Percentiles rank a stretch among this genome's conserved stretches.
These are phyloP conservation scores for Emiliania huxleyi DNA, from an alignment of 78 protist species.

Conservation along the genomic window DNA sequence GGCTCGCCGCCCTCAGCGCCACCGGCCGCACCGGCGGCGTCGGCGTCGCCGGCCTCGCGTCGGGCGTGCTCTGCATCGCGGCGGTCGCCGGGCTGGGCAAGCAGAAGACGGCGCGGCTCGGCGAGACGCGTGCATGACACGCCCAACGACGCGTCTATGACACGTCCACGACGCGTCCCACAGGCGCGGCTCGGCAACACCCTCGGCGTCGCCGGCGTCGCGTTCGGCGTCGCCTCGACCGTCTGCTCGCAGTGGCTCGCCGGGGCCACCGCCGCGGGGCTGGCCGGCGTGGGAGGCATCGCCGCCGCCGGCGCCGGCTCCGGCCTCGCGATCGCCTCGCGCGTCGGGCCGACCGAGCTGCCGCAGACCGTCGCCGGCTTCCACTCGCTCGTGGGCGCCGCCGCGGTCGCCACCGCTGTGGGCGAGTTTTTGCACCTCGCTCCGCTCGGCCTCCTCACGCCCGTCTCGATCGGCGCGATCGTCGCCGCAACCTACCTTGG, in stretches of 20 bases:
- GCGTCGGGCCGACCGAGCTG: conserved; percentile 14
- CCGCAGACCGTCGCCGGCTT: conserved; percentile 67
- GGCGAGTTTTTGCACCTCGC: conserved; percentile 9
- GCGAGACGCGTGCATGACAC: too few relatives aligned
- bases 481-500: conserved; percentile 73
- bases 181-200: conserved; percentile 32
- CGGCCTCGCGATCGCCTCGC: not conserved
- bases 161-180: too few relatives aligned
- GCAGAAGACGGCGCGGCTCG: too few relatives aligned
- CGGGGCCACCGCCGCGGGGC: not conserved
- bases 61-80: conserved; percentile 27
- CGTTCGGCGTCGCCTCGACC: not conserved
- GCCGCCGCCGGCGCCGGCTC: not conserved
- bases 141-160: too few relatives aligned
- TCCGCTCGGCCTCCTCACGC: not conserved
- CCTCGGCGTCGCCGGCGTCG: conserved; percentile 37
- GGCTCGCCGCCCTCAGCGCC: not conserved
- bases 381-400: conserved; percentile 74
- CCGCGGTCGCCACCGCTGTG: conserved; percentile 57
- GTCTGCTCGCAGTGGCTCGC: not conserved
- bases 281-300: not conserved
- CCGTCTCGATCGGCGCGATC: conserved; percentile 15
- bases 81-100: conserved; percentile 27
- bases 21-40: not conserved
- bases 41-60: not conserved